A percentile compares a stretch with the other conserved stretches of the same genome.
These are phyloP conservation scores for Climacium dendroides DNA, from an alignment of 225 moss, liverwort and hornwort genomes.

Conservation along the genomic window DNA sequence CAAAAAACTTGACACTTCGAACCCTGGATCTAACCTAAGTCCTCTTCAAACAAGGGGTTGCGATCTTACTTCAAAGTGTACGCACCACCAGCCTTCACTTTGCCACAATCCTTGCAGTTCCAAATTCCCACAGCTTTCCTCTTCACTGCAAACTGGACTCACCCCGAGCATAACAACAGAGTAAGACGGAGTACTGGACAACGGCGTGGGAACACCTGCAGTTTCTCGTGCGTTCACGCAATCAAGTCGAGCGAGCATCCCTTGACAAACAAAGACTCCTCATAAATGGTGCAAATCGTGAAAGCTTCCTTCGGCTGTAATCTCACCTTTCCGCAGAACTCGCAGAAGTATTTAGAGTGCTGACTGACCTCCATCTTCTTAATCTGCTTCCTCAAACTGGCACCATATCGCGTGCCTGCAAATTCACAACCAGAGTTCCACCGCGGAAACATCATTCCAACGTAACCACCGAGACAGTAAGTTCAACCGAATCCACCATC, in stretches of 20 bases:
- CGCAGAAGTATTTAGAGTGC: constrained; percentile 74
- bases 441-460: background rate
- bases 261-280: background rate
- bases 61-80: constrained; percentile 49
- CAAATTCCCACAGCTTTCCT: constrained; percentile 59
- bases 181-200: background rate
- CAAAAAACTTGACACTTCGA: background rate
- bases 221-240: background rate
- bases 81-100: constrained; percentile 58
- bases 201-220: background rate
- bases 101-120: constrained; percentile 60
- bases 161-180: background rate
- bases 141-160: constrained; percentile 52
- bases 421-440: background rate
- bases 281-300: background rate
- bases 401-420: constrained; percentile 67
- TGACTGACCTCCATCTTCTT: constrained; percentile 62
- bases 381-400: constrained; percentile 79
- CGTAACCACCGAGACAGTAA: background rate
- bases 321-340: constrained; percentile 66
- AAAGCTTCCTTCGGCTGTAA: background rate
- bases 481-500: background rate
- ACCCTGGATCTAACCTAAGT: background rate
- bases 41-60: background rate
- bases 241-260: background rate